A percentile compares a stretch with the other conserved stretches of the same genome.
These are phyloP conservation scores for Amaranthus hypochondriacus DNA, from an alignment of 148 eudicot genomes.

Conservation along the genomic window DNA sequence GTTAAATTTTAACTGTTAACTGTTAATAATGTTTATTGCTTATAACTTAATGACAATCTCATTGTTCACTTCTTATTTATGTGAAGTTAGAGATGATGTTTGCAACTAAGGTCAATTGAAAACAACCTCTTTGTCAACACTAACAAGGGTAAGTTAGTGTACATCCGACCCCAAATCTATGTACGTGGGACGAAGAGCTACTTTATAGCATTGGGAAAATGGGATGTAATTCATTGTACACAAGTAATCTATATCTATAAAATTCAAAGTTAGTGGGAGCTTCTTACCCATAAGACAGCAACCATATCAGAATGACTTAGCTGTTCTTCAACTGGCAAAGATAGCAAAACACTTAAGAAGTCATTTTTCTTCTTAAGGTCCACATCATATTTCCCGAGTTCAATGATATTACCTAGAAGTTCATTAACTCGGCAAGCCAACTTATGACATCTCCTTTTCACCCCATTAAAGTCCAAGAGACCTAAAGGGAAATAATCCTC, in stretches of 20 bases:
- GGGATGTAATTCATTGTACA: no score
- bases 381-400: slow-evolving; percentile 35
- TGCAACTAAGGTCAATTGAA: no score
- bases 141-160: background rate
- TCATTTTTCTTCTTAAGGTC: slow-evolving; percentile 35
- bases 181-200: no score
- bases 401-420: slow-evolving; percentile 40
- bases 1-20: no score
- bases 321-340: slow-evolving; percentile 58
- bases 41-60: no score
- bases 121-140: background rate
- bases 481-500: slow-evolving; percentile 51
- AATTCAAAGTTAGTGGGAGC: no score
- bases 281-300: slow-evolving; percentile 71
- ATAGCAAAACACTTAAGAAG: slow-evolving; percentile 56
- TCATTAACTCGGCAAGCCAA: slow-evolving; percentile 41
- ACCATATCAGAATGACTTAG: slow-evolving; percentile 51
- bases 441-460: slow-evolving; percentile 57
- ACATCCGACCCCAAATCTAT: no score
- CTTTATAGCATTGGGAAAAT: no score
- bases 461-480: slow-evolving; percentile 59
- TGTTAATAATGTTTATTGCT: no score
- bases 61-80: no score
- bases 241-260: no score
- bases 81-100: no score